Evolutionary conservation across 495 filamentous ascomycete species (phyloP).

Genomic region (Platismatia glauca): DNA sequence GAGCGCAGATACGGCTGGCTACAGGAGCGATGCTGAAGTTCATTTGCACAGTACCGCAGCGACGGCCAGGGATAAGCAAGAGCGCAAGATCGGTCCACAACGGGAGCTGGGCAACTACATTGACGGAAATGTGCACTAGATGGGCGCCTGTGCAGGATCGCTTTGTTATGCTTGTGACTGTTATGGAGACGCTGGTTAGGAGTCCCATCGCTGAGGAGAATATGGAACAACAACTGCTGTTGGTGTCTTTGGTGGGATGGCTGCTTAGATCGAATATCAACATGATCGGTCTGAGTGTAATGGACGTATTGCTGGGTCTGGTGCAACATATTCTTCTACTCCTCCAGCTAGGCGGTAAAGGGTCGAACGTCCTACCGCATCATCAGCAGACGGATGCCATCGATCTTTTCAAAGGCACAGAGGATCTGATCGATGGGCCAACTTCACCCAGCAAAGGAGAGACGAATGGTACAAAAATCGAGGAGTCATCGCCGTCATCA

Average conservation of each 20-base stretch:
- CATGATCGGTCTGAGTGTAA: conserved; percentile 86
- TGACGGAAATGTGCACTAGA: conserved; percentile 65
- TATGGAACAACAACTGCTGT: conserved; percentile 58
- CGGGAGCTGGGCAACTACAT: conserved; percentile 65
- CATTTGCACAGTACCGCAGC: conserved; percentile 45
- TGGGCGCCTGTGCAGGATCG: conserved; percentile 91
- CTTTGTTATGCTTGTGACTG: conserved; percentile 71
- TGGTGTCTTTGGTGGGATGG: conserved; percentile 65
- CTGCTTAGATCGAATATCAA: conserved; percentile 82
- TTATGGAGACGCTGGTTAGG: conserved; percentile 62
- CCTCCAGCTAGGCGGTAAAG: conserved; percentile 50
- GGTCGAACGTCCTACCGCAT: conserved; percentile 26
- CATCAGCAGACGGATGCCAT: conserved; percentile 27
- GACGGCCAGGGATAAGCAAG: conserved; percentile 23
- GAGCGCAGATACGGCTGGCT: conserved; percentile 65
- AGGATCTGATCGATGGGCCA: conserved; percentile 11
- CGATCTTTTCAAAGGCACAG: conserved; percentile 22
- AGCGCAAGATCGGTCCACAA: conserved; percentile 29
- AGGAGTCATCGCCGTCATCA: conserved; percentile 34
- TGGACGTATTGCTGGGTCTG: conserved; percentile 77
- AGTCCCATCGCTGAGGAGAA: conserved; percentile 56
- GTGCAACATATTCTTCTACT: conserved; percentile 68
- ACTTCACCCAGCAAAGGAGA: conserved; percentile 15
- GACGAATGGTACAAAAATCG: conserved; percentile 15
- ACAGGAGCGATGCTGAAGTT: conserved; percentile 63